Conservation (phyloP, 2,329 filamentous ascomycete species). For the Neobulgaria alba region DNA sequence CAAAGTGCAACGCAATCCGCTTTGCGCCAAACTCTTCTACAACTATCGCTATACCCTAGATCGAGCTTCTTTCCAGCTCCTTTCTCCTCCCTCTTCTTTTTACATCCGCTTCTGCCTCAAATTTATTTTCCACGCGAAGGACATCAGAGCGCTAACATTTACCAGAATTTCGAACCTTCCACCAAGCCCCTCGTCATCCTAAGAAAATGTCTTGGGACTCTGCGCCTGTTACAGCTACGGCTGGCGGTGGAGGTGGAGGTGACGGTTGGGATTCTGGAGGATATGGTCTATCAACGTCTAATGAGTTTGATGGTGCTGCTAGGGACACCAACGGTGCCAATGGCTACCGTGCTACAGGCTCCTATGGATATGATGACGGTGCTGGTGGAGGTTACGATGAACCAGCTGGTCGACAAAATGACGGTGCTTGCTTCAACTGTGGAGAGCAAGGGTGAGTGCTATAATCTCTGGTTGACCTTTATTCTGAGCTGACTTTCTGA, state of each 20-base stretch:
- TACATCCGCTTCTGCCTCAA: too few relatives aligned
- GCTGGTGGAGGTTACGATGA: slow-evolving; percentile 5
- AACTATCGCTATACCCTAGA: too few relatives aligned
- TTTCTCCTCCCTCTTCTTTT: too few relatives aligned
- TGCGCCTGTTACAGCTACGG: slow-evolving; percentile 7
- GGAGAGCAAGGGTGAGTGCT: slow-evolving; percentile 48
- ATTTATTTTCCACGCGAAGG: too few relatives aligned
- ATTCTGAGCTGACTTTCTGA: slow-evolving; percentile 3
- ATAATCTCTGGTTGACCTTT: slow-evolving; percentile 4
- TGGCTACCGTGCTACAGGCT: not conserved
- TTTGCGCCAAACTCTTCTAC: too few relatives aligned
- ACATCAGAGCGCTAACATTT: too few relatives aligned
- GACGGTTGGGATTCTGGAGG: not conserved
- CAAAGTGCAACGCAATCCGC: too few relatives aligned
- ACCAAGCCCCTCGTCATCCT: too few relatives aligned
- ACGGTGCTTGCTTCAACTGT: slow-evolving; percentile 28
- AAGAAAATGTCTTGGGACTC: slow-evolving; percentile 28
- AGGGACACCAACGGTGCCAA: not conserved
- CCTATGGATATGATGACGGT: slow-evolving; percentile 4
- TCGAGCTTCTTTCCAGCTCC: too few relatives aligned
- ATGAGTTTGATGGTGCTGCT: not conserved
- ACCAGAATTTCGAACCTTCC: too few relatives aligned
- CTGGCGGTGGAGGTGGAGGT: slow-evolving; percentile 5
- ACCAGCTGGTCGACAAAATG: slow-evolving; percentile 6
- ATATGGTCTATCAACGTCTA: too few relatives aligned